Evolutionary conservation across 805 yeast genomes (phyloP), one percentile per base, ranked within the genome.

Genomic region (Geotrichum ghanense): DNA sequence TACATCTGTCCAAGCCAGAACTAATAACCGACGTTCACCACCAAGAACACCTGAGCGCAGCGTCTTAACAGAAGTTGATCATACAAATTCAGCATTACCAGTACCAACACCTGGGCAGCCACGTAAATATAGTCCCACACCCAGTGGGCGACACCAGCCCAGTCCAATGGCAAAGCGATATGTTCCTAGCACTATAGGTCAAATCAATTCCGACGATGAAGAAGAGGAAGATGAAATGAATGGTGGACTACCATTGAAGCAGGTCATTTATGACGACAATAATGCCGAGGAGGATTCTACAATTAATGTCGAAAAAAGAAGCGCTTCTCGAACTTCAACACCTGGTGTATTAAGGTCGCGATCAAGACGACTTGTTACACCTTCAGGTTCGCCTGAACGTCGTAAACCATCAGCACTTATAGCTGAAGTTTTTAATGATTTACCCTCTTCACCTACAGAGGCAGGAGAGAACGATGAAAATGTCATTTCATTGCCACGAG

Each of bases 51-150:
- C 95, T 3, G 74, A 81, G 24, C 73, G 94, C 60, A 74, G 86
- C 59, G 83, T 89, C 3, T 79, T 85, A 0, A 76, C 78, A 48
- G 76, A 83, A 27, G 69, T 71, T 25, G 75, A 80, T 45, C 78
- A 81, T 55, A 74, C 77, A 25, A 83, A 76, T 56, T 75, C 79
- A 34, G 92, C 92, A 0, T 88, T 92, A 17, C 98, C 97, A 3
- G 75, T 76, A 53, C 86, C 86, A 44, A 86, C 96, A 1, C 98
- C 98, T 0, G 98, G 97, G 1, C 98, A 92, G 65, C 98, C 98
- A 37, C 76, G 97, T 59, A 90, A 90, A 41, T 48, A 49, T 45
- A 46, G 50, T 19, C 58, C 58, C 12, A 45, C 55, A 2, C 56
- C 58, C 2, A 44, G 27, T 17, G 41, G 45, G 27, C 35, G 23